Percentiles rank a stretch among this genome's conserved stretches.
phyloP scores from a whole-genome alignment of 305 asterid genomes.

The Striga hermonthica region DNA sequence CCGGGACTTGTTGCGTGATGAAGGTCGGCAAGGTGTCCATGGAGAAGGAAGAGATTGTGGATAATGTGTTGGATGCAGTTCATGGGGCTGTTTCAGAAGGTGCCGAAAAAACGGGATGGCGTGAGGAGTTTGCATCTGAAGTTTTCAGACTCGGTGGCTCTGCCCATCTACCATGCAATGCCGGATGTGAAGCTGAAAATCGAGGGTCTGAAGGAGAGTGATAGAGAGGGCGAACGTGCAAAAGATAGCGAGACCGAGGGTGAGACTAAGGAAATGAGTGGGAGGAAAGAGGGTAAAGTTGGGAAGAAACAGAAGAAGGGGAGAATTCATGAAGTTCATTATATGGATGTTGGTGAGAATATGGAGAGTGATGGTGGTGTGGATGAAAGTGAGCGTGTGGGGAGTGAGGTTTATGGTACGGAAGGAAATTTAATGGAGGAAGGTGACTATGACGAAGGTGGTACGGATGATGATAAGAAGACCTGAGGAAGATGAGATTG shows the following conservation, averaged over 20 bases:
- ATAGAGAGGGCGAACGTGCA: slow-evolving; percentile 19
- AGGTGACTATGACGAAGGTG: slow-evolving; percentile 61
- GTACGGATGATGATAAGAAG: slow-evolving; percentile 62
- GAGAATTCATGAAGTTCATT: slow-evolving; percentile 71
- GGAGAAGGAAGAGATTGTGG: slow-evolving; percentile 58
- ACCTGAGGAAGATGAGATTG: slow-evolving; percentile 38
- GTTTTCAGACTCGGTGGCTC: slow-evolving; percentile 59
- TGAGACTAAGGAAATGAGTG: neutral
- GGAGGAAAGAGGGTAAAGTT: neutral
- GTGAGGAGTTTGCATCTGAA: slow-evolving; percentile 81
- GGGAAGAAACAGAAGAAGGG: slow-evolving; percentile 55
- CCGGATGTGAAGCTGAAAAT: slow-evolving; percentile 70
- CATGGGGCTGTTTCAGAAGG: slow-evolving; percentile 46
- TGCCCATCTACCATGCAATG: slow-evolving; percentile 78
- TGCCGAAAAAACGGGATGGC: slow-evolving; percentile 74
- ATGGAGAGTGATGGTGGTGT: slow-evolving; percentile 35
- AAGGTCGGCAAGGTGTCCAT: slow-evolving; percentile 64
- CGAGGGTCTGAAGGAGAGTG: slow-evolving; percentile 43
- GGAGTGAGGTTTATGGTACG: slow-evolving; percentile 5
- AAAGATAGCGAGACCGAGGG: slow-evolving; percentile 35
- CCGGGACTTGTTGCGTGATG: slow-evolving; percentile 75
- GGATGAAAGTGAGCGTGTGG: slow-evolving; percentile 9
- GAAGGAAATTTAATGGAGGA: no score
- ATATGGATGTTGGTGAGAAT: slow-evolving; percentile 71
- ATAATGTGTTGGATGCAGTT: slow-evolving; percentile 51